Percentiles rank a stretch among this genome's conserved stretches.
Evolutionary conservation across 768 basidiomycete species (phyloP).

Genomic region (Flagelloscypha sp.): DNA sequence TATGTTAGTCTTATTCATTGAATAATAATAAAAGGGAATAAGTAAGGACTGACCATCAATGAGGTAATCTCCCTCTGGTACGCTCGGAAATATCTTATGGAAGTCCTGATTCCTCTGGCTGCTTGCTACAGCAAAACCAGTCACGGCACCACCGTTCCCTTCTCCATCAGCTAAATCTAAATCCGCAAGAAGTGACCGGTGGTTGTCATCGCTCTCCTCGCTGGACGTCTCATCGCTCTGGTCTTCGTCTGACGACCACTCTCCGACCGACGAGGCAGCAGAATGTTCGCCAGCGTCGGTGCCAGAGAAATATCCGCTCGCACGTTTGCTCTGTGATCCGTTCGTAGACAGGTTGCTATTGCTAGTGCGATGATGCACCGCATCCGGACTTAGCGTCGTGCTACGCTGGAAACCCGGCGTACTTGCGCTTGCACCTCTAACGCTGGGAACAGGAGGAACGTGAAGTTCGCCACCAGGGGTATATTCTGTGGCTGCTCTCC

Average conservation of each 20-base stretch:
- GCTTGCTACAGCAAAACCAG: conserved; percentile 95
- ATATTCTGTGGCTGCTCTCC: no score
- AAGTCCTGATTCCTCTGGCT: conserved; percentile 93
- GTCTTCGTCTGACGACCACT: conserved; percentile 13
- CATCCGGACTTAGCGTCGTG: background rate
- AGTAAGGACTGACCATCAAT: conserved; percentile 72
- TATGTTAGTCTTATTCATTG: conserved; percentile 48
- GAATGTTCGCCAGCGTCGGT: no score
- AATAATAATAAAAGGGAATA: conserved; percentile 24
- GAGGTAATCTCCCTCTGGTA: conserved; percentile 94
- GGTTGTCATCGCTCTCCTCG: conserved; percentile 24
- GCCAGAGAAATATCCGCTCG: no score
- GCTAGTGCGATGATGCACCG: conserved; percentile 12
- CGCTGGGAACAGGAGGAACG: no score
- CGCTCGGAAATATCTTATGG: conserved; percentile 81
- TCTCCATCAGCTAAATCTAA: conserved; percentile 38
- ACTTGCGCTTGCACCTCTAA: no score
- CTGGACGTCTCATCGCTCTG: conserved; percentile 18
- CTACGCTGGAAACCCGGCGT: no score
- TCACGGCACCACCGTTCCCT: conserved; percentile 83
- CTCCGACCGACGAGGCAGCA: no score
- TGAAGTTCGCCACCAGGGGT: no score
- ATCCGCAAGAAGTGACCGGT: conserved; percentile 16
- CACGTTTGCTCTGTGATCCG: no score
- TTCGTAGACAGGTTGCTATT: conserved; percentile 23